Evolutionary conservation across 441 rosid species (phyloP).

Genomic region (Brassica balearica): DNA sequence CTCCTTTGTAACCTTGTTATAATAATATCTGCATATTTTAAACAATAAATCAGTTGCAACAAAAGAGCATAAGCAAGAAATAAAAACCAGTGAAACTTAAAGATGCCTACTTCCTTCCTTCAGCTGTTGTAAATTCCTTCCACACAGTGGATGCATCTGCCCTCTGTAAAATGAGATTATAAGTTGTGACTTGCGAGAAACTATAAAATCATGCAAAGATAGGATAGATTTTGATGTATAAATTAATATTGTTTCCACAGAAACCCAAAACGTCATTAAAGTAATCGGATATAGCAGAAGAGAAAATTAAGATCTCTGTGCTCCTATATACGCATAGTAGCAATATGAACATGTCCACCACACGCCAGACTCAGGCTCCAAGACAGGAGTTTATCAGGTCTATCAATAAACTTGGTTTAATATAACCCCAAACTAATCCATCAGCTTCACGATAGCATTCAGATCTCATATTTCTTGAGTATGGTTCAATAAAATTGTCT

Average conservation of each 20-base stretch:
- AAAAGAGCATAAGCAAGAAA: constrained; percentile 20
- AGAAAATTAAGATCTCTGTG: constrained; percentile 11
- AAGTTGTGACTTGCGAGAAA: constrained; percentile 34
- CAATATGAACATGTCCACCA: constrained; percentile 20
- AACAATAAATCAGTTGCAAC: constrained; percentile 27
- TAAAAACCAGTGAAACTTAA: constrained; percentile 22
- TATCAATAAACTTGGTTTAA: constrained; percentile 18
- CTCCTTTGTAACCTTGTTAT: constrained; percentile 91
- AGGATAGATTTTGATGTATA: constrained; percentile 18
- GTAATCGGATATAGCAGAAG: not conserved
- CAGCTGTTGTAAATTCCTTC: constrained; percentile 84
- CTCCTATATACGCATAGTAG: constrained; percentile 24
- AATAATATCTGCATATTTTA: constrained; percentile 70
- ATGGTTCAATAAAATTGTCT: not conserved
- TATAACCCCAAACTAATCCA: not conserved
- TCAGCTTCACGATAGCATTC: not conserved
- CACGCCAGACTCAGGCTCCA: constrained; percentile 4
- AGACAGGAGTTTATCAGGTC: constrained; percentile 3
- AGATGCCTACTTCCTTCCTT: constrained; percentile 73
- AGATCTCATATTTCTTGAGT: constrained; percentile 5
- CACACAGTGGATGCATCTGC: constrained; percentile 90
- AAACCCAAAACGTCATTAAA: constrained; percentile 12
- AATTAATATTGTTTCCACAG: constrained; percentile 5
- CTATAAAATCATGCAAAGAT: constrained; percentile 12
- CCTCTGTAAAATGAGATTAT: constrained; percentile 62